phyloP scores from a whole-genome alignment of 2,329 filamentous ascomycete genomes.

The Sarocladiaceae sp. region DNA sequence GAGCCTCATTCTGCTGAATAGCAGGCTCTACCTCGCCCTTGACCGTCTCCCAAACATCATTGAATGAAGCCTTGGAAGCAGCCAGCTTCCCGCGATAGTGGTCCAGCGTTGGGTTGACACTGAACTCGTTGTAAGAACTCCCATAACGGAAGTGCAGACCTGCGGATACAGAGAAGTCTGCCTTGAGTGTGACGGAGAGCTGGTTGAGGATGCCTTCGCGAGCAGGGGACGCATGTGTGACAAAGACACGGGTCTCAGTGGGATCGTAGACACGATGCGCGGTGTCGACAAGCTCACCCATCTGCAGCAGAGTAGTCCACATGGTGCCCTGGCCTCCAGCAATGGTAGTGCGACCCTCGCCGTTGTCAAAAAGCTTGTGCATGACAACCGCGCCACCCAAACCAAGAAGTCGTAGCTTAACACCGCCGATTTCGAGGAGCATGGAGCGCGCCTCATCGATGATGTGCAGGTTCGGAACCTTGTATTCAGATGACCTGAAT shows the following conservation, averaged over 20 bases:
- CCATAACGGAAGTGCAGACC: conserved; percentile 98
- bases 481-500: conserved; percentile 96
- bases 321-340: conserved; percentile 97
- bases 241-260: conserved; percentile 91
- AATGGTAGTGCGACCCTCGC: conserved; percentile 95
- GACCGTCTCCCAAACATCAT: conserved; percentile 98
- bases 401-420: conserved; percentile 90
- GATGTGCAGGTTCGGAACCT: conserved; percentile 94
- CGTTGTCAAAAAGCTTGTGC: conserved; percentile 99
- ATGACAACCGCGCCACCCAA: conserved; percentile 96
- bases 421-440: conserved; percentile 87
- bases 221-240: conserved; percentile 94
- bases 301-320: conserved; percentile 98
- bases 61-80: conserved; percentile 96
- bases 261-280: conserved; percentile 98
- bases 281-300: conserved; percentile 96
- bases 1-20: conserved; percentile 86
- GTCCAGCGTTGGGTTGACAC: conserved; percentile 94
- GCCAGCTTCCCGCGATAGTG: conserved; percentile 98
- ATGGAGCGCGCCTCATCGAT: conserved; percentile 97
- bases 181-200: conserved; percentile 93
- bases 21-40: conserved; percentile 93
- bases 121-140: conserved; percentile 99
- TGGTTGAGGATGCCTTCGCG: conserved; percentile 96
- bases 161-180: conserved; percentile 95